Evolutionary conservation across 2,329 filamentous ascomycete species (phyloP).

Genomic region (Fusarium praegraminearum): DNA sequence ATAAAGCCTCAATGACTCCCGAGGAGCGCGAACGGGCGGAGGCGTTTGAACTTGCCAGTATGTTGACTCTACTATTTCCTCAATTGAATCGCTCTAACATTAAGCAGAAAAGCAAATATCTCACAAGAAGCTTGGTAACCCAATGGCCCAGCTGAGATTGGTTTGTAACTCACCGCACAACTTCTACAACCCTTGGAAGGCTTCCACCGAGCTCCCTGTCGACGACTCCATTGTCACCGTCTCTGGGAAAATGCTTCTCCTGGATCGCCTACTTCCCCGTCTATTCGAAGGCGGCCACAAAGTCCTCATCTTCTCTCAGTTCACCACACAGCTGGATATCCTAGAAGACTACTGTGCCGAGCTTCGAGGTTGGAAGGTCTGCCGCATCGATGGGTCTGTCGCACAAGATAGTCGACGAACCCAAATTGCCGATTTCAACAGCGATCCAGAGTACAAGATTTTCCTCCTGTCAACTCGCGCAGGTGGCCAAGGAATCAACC

Average conservation of each 20-base stretch:
- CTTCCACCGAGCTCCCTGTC: conserved; percentile 67
- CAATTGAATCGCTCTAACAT: conserved; percentile 41
- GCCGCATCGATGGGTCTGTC: conserved; percentile 91
- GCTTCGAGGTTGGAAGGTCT: conserved; percentile 83
- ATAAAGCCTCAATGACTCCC: conserved; percentile 53
- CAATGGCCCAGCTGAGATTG: conserved; percentile 89
- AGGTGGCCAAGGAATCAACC: conserved; percentile 94
- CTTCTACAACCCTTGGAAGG: conserved; percentile 91
- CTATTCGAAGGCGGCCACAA: conserved; percentile 85
- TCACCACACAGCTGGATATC: conserved; percentile 93
- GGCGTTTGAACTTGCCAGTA: conserved; percentile 81
- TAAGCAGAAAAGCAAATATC: conserved; percentile 80
- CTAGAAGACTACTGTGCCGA: conserved; percentile 84
- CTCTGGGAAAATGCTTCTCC: conserved; percentile 94
- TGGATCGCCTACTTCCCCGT: conserved; percentile 84
- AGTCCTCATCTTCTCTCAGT: conserved; percentile 95
- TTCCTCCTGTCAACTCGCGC: conserved; percentile 93
- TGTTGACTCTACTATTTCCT: conserved; percentile 47
- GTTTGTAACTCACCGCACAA: conserved; percentile 96
- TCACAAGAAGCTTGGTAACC: conserved; percentile 92
- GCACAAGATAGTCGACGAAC: conserved; percentile 76
- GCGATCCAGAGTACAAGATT: conserved; percentile 72
- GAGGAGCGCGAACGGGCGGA: conserved; percentile 75
- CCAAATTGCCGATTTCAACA: conserved; percentile 81
- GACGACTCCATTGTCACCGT: conserved; percentile 87